phyloP scores from a whole-genome alignment of 768 basidiomycete genomes.

The Favolaschia claudopus region DNA sequence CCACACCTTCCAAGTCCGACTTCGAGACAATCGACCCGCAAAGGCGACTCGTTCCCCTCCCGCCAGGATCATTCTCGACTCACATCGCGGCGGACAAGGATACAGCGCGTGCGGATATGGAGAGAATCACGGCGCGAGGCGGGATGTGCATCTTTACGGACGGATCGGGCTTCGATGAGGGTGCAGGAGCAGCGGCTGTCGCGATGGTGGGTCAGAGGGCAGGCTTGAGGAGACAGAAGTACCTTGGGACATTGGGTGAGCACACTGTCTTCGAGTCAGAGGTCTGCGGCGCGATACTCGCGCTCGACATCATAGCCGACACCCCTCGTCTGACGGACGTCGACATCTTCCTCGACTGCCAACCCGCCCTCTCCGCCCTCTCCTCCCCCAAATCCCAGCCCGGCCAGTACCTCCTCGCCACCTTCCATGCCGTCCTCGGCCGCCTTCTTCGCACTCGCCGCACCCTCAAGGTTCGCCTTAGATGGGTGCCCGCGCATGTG shows the following conservation, averaged over 20 bases:
- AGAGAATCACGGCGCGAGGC: not conserved
- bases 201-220: not conserved
- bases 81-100: not conserved
- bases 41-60: not conserved
- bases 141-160: not conserved
- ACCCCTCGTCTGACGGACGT: not conserved
- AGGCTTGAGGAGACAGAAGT: not conserved
- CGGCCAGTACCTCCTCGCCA: not conserved
- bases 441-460: not conserved
- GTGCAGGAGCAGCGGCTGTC: not conserved
- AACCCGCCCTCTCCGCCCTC: not conserved
- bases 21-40: not conserved
- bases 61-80: not conserved
- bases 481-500: not conserved
- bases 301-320: not conserved
- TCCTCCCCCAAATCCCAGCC: not conserved
- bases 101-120: not conserved
- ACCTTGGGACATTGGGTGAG: not conserved
- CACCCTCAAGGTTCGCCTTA: not conserved
- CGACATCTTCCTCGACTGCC: slow-evolving; percentile 4
- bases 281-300: not conserved
- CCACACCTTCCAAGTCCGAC: not conserved
- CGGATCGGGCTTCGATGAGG: not conserved
- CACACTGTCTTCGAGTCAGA: not conserved
- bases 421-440: not conserved